These are phyloP conservation scores for Colletotrichum navitas DNA, from an alignment of 2,329 filamentous ascomycete genomes.

Conservation along the genomic window DNA sequence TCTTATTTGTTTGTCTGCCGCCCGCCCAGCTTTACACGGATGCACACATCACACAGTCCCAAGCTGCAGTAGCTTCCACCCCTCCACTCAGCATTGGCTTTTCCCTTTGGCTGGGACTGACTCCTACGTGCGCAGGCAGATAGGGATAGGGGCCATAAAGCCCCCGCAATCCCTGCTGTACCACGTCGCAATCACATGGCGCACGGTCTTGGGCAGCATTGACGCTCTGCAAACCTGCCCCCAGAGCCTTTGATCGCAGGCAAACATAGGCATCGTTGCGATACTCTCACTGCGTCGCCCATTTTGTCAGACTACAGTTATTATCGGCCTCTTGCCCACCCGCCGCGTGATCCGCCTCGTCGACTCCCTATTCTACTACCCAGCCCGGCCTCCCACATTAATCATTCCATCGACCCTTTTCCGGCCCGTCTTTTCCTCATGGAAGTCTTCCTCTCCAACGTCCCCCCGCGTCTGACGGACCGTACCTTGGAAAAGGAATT, in stretches of 20 bases:
- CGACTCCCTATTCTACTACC: not conserved
- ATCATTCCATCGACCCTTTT: not conserved
- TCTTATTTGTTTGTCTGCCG: too few species aligned
- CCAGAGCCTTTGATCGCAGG: too few species aligned
- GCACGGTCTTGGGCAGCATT: not conserved
- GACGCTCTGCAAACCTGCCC: not conserved
- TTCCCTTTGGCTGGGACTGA: not conserved
- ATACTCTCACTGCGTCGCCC: too few species aligned
- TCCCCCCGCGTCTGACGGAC: constrained; percentile 58
- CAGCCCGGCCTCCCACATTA: not conserved
- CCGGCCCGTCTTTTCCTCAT: constrained; percentile 48
- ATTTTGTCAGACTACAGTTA: not conserved
- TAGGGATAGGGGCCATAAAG: not conserved
- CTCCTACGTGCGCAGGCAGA: too few species aligned
- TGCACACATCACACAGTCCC: too few species aligned
- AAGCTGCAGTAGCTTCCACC: not conserved
- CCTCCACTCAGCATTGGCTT: not conserved
- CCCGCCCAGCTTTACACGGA: too few species aligned
- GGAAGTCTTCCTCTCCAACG: constrained; percentile 60
- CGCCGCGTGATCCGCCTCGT: not conserved
- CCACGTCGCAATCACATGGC: not conserved
- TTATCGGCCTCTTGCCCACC: too few species aligned
- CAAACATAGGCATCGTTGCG: not conserved
- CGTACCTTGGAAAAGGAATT: constrained; percentile 55
- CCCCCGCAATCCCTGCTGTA: not conserved